Conservation (phyloP, 352 stramenopile genomes). For the Phytophthora meadii region DNA sequence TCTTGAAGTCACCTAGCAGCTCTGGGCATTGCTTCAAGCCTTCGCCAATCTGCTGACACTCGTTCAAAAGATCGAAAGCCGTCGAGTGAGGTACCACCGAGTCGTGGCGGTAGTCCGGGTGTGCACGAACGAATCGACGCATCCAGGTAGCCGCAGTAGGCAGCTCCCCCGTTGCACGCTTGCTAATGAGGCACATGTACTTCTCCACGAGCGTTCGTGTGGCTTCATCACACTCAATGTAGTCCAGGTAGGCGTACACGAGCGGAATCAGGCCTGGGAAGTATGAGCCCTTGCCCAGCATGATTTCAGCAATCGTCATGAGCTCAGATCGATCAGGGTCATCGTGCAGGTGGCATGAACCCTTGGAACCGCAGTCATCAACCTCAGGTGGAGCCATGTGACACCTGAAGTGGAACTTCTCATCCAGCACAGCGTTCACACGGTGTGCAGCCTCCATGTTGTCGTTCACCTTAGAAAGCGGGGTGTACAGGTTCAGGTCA, state of each 20-base stretch:
- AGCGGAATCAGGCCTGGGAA: constrained; percentile 97
- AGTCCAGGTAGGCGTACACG: constrained; percentile 97
- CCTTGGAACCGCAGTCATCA: constrained; percentile 61
- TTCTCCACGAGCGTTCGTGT: constrained; percentile 78
- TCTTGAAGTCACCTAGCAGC: constrained; percentile 93
- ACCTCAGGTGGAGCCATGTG: constrained; percentile 92
- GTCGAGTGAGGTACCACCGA: constrained; percentile 89
- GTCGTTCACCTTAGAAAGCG: constrained; percentile 97
- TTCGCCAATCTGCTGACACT: constrained; percentile 97
- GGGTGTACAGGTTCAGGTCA: constrained; percentile 99
- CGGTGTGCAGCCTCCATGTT: constrained; percentile 99
- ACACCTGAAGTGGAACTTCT: constrained; percentile 98
- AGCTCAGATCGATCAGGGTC: constrained; percentile 86
- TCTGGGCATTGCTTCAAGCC: constrained; percentile 92
- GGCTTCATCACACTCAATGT: constrained; percentile 96
- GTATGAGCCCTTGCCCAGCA: constrained; percentile 96
- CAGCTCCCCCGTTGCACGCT: constrained; percentile 95
- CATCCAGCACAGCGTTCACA: constrained; percentile 93
- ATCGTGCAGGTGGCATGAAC: constrained; percentile 59
- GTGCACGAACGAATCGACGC: constrained; percentile 94
- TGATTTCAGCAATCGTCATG: constrained; percentile 98
- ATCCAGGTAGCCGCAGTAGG: constrained; percentile 97
- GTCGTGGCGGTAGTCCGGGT: constrained; percentile 96
- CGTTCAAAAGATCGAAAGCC: constrained; percentile 94
- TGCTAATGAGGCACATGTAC: constrained; percentile 93